Conservation (phyloP, 2,329 filamentous ascomycete species). For the Alternaria novae-zelandiae region DNA sequence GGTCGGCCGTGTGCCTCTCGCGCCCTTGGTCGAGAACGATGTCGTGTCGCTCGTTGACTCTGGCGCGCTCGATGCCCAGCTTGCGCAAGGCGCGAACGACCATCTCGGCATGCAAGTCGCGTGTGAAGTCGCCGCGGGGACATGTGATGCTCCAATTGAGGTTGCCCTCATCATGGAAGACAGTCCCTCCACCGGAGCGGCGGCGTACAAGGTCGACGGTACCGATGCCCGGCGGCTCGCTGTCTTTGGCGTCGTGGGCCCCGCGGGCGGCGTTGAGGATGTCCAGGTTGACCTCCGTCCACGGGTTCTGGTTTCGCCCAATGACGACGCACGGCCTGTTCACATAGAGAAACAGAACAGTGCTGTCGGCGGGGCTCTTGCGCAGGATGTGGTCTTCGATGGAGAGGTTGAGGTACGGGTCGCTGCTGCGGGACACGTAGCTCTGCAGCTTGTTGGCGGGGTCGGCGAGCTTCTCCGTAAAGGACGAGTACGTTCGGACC, state of each 20-base stretch:
- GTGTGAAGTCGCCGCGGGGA: constrained; percentile 76
- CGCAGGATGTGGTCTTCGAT: constrained; percentile 90
- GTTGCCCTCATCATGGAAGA: constrained; percentile 93
- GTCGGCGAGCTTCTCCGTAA: constrained; percentile 38
- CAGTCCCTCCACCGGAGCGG: constrained; percentile 86
- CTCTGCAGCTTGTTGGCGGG: constrained; percentile 50
- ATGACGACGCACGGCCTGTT: constrained; percentile 89
- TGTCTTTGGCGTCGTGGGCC: constrained; percentile 26
- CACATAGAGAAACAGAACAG: constrained; percentile 83
- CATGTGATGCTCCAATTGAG: constrained; percentile 94
- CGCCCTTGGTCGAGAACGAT: constrained; percentile 74
- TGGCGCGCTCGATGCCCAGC: constrained; percentile 64
- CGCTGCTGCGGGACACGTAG: constrained; percentile 60
- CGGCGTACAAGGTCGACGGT: constrained; percentile 74
- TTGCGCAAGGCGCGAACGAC: constrained; percentile 79
- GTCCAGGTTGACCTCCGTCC: constrained; percentile 83
- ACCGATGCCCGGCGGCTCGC: constrained; percentile 50
- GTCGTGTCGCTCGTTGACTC: constrained; percentile 90
- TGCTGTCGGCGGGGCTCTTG: constrained; percentile 72
- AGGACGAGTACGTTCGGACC: constrained; percentile 26
- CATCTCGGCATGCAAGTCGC: constrained; percentile 90
- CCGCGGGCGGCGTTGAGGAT: constrained; percentile 58
- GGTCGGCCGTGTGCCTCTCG: constrained; percentile 31
- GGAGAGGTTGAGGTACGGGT: constrained; percentile 90
- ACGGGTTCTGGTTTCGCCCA: constrained; percentile 97